Conservation (phyloP, 768 basidiomycete species). For the Candolleomyces aberdarensis region DNA sequence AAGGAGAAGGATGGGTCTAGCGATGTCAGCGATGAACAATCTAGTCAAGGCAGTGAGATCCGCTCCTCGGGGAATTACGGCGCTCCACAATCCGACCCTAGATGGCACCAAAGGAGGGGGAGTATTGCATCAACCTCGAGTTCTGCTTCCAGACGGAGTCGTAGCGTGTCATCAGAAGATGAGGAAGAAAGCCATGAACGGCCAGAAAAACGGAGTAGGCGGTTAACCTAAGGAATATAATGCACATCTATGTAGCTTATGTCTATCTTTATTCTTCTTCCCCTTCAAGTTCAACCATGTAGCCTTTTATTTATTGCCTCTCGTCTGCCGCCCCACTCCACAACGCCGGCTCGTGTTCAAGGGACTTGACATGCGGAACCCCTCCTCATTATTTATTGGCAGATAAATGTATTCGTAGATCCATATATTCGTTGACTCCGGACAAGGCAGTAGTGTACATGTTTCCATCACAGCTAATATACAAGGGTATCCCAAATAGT, state of each 20-base stretch:
- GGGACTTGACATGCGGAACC: background rate
- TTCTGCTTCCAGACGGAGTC: constrained; percentile 37
- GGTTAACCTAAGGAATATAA: constrained; percentile 6
- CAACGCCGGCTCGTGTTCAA: background rate
- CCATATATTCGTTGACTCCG: background rate
- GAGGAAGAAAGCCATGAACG: constrained; percentile 22
- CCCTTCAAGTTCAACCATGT: background rate
- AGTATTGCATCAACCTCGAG: constrained; percentile 41
- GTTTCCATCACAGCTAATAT: constrained; percentile 1
- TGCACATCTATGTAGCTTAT: background rate
- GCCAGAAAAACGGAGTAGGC: constrained; percentile 32
- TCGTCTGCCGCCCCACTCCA: background rate
- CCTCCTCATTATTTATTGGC: background rate
- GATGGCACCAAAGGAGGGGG: constrained; percentile 31
- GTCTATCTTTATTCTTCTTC: background rate
- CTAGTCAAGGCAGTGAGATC: constrained; percentile 1
- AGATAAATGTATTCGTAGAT: background rate
- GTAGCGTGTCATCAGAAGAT: constrained; percentile 36
- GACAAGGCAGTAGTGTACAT: background rate
- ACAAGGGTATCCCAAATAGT: constrained; percentile 1
- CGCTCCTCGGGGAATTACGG: background rate
- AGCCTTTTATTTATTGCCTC: background rate
- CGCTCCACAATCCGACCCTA: constrained; percentile 12
- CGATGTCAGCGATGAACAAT: constrained; percentile 34
- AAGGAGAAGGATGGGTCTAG: constrained; percentile 37